Evolutionary conservation across 31 red algal species (phyloP).

Genomic region (Odonthalia washingtoniensis): DNA sequence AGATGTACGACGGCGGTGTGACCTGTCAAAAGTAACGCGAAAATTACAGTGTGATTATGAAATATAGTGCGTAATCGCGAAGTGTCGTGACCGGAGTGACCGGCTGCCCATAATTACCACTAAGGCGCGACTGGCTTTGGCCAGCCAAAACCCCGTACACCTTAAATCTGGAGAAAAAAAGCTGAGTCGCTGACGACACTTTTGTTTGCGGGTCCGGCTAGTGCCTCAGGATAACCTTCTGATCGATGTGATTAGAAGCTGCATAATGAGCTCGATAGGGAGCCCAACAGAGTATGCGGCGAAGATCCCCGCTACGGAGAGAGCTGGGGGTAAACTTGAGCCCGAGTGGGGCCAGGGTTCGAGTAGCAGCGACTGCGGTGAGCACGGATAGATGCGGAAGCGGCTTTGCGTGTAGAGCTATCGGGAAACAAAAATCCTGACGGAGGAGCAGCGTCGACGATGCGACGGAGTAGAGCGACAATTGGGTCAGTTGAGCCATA

Average conservation of each 20-base stretch:
- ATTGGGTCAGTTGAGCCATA: neutral
- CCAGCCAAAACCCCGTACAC: conserved; percentile 4
- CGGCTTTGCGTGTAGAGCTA: neutral
- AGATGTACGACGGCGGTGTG: conserved; percentile 4
- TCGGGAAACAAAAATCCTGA: neutral
- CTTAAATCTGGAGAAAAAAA: conserved; percentile 7
- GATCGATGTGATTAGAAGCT: conserved; percentile 11
- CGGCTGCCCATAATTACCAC: neutral
- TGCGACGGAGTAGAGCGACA: neutral
- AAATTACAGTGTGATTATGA: neutral
- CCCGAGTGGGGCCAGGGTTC: neutral
- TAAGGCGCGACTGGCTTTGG: conserved; percentile 5
- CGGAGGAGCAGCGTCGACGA: neutral
- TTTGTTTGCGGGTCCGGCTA: conserved; percentile 24
- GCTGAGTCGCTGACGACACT: neutral
- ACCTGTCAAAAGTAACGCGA: neutral
- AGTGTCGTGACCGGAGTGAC: neutral
- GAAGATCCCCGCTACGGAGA: conserved; percentile 39
- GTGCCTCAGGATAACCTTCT: conserved; percentile 5
- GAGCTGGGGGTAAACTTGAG: conserved; percentile 27
- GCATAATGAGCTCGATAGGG: conserved; percentile 20
- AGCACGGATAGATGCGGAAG: neutral
- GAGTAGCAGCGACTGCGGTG: neutral
- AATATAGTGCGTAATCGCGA: neutral
- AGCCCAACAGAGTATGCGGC: conserved; percentile 18